Conservation (phyloP, 2,329 filamentous ascomycete genomes). For the Talaromyces sp. region DNA sequence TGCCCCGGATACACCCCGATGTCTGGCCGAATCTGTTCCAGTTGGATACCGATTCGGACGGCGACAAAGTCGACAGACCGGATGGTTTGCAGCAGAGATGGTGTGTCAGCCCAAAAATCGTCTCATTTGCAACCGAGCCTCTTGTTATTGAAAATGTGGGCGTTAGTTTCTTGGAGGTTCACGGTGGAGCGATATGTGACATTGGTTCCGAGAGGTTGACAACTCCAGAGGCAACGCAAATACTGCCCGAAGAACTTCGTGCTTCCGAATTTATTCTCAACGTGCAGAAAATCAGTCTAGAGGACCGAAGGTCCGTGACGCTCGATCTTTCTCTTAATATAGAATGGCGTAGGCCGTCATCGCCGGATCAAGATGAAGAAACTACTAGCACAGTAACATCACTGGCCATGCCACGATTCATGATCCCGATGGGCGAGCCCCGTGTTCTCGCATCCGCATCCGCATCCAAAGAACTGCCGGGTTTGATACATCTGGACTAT, state of each 20-base stretch:
- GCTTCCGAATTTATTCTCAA: conserved; percentile 69
- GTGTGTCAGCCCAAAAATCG: conserved; percentile 65
- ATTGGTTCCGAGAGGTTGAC: conserved; percentile 32
- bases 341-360: conserved; percentile 62
- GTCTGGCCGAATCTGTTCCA: conserved; percentile 87
- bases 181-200: conserved; percentile 58
- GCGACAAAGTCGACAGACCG: conserved; percentile 28
- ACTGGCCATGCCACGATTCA: conserved; percentile 72
- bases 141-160: conserved; percentile 60
- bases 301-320: conserved; percentile 71
- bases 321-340: conserved; percentile 72
- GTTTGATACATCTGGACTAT: conserved; percentile 51
- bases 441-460: conserved; percentile 62
- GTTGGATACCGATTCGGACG: conserved; percentile 42
- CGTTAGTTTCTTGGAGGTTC: conserved; percentile 56
- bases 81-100: conserved; percentile 74
- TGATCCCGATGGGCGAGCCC: conserved; percentile 77
- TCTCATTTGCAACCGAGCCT: conserved; percentile 67
- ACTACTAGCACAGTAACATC: conserved; percentile 56
- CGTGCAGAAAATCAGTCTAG: conserved; percentile 70
- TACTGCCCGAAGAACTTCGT: conserved; percentile 63
- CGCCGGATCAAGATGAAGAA: conserved; percentile 24
- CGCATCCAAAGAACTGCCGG: conserved; percentile 29
- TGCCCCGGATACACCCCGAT: conserved; percentile 69
- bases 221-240: conserved; percentile 31